Evolutionary conservation across 805 yeast species (phyloP), one percentile per base, ranked within the genome.

Genomic region (Yamadazyma philogaea): DNA sequence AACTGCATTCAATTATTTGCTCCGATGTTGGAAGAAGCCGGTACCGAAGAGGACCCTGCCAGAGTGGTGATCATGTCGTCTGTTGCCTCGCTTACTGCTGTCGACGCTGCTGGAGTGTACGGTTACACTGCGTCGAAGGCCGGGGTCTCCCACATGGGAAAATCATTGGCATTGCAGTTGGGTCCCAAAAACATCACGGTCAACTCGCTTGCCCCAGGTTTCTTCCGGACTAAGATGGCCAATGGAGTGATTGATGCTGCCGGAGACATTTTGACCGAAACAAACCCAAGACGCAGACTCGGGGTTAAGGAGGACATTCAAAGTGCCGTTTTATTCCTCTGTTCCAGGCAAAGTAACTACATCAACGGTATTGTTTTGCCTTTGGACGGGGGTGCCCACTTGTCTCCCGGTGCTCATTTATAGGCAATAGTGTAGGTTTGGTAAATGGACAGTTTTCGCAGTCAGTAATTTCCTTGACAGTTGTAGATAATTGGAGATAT

Each of bases 51-150:
- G 32, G 84, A 80, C 48, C 88, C 91, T 6, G 61, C 86, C 17
- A 71, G 90, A 47, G 71, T 83, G 6, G 50, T 84, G 41, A 74
- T 83, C 45, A 81, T 79, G 69, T 82, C 87, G 3, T 83, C 89
- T 1, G 73, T 81, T 24, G 81, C 84, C 1, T 82, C 84, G 0
- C 26, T 74, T 18, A 57, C 73, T 16, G 61, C 73, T 14, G 48
- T 64, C 14, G 66, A 61, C 20, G 46, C 51, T 3, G 77, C 72
- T 4, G 85, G 84, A 11, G 74, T 84, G 7, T 84, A 79, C 53
- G 90, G 90, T 6, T 84, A 84, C 60, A 55, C 74, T 34, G 84
- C 89, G 14, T 82, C 89, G 32, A 84, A 84, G 60, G 86, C 89
- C 3, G 90, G 86, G 33, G 81, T 84, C 4, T 74, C 79, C 44